These are phyloP conservation scores for Jackrogersella multiformis DNA, from an alignment of 495 filamentous ascomycete genomes.

Conservation along the genomic window DNA sequence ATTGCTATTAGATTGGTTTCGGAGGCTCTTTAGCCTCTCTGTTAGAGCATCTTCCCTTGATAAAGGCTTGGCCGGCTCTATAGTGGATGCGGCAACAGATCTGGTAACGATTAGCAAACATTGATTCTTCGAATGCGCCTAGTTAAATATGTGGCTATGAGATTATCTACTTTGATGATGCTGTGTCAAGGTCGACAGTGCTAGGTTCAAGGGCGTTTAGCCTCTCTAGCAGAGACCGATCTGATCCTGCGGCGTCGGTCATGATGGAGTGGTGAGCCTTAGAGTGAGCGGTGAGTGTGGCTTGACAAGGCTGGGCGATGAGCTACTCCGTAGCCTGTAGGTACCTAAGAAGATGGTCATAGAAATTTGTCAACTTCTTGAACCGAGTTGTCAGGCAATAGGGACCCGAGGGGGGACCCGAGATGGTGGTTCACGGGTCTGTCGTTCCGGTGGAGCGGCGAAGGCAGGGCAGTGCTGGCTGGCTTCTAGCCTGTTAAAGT, in stretches of 20 bases:
- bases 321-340: not conserved
- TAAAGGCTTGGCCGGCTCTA: conserved; percentile 36
- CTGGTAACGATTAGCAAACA: conserved; percentile 34
- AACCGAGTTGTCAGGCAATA: not conserved
- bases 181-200: conserved; percentile 48
- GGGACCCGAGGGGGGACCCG: not conserved
- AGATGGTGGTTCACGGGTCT: not conserved
- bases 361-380: not conserved
- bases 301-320: conserved; percentile 16
- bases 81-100: conserved; percentile 28
- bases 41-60: conserved; percentile 57
- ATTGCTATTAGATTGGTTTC: conserved; percentile 41
- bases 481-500: not conserved
- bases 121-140: not conserved
- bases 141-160: too few relatives aligned
- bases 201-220: conserved; percentile 75
- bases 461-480: not conserved
- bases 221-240: conserved; percentile 86
- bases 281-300: conserved; percentile 1
- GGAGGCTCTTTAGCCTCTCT: conserved; percentile 54
- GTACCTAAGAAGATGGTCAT: not conserved
- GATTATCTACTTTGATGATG: conserved; percentile 47
- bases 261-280: conserved; percentile 34
- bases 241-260: conserved; percentile 77
- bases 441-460: not conserved